A percentile compares a stretch with the other conserved stretches of the same genome.
Conservation (phyloP, 2,329 filamentous ascomycete genomes). For the Lasiodiplodia citricola region DNA sequence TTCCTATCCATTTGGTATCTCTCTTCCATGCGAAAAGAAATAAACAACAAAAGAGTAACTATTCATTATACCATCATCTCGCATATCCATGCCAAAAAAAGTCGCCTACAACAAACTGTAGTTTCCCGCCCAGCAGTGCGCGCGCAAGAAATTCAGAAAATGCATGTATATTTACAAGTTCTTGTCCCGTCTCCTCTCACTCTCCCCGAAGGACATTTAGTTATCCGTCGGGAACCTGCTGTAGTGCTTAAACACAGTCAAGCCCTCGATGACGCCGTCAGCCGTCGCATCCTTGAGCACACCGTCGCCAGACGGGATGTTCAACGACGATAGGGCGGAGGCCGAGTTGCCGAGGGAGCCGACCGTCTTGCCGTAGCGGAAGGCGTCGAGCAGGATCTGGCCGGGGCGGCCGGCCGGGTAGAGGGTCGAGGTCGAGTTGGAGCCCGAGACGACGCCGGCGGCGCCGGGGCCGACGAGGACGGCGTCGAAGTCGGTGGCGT, state of each 20-base stretch:
- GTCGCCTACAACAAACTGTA: not conserved
- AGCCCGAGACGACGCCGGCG: conserved; percentile 56
- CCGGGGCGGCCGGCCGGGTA: conserved; percentile 68
- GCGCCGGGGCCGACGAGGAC: conserved; percentile 65
- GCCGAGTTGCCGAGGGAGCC: conserved; percentile 60
- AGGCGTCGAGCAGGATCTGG: conserved; percentile 67
- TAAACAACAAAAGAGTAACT: not conserved
- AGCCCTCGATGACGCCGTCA: conserved; percentile 53
- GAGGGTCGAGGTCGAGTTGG: conserved; percentile 49
- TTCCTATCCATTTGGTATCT: not conserved
- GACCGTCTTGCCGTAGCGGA: conserved; percentile 73
- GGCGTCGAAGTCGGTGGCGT: conserved; percentile 67
- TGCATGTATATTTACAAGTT: not conserved
- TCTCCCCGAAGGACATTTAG: not conserved
- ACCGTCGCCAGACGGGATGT: conserved; percentile 47
- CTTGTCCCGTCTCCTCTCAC: not conserved
- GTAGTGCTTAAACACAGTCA: conserved; percentile 70
- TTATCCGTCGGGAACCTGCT: conserved; percentile 66
- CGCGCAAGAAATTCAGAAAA: not conserved
- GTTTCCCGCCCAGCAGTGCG: too few species aligned
- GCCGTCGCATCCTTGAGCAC: conserved; percentile 45
- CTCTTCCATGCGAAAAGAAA: not conserved
- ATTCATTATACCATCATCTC: not conserved
- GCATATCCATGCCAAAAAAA: not conserved
- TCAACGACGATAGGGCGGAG: conserved; percentile 49